Evolutionary conservation across 352 stramenopile genomes (phyloP).

Genomic region (Globisporangium echinulatum): DNA sequence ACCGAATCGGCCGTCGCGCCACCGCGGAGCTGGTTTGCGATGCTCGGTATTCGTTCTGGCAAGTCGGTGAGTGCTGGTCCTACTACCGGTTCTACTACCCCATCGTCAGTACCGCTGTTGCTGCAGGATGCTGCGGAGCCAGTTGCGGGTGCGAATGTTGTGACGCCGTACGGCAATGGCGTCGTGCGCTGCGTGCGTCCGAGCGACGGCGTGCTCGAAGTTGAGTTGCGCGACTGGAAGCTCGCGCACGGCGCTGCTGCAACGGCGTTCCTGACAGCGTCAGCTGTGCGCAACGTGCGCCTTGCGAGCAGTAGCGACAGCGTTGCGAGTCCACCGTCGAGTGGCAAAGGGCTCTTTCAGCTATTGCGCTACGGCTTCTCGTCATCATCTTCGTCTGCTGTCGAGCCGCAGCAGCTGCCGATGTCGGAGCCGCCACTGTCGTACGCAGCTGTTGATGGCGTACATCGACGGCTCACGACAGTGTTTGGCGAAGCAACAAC

Average conservation of each 20-base stretch:
- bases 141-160: slow-evolving; percentile 30
- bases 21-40: slow-evolving; percentile 64
- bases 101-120: neutral
- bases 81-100: neutral
- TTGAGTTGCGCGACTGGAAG: slow-evolving; percentile 48
- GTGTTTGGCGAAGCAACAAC: slow-evolving; percentile 53
- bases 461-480: slow-evolving; percentile 38
- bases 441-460: slow-evolving; percentile 36
- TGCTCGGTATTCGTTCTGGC: slow-evolving; percentile 30
- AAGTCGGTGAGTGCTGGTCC: neutral
- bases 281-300: slow-evolving; percentile 23
- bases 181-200: slow-evolving; percentile 39
- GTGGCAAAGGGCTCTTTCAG: slow-evolving; percentile 64
- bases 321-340: slow-evolving; percentile 17
- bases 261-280: slow-evolving; percentile 47
- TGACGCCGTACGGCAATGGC: slow-evolving; percentile 57
- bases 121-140: slow-evolving; percentile 8
- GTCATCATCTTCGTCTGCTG: neutral
- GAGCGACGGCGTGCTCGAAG: slow-evolving; percentile 36
- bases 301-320: slow-evolving; percentile 23
- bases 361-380: slow-evolving; percentile 53
- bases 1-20: slow-evolving; percentile 45
- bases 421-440: slow-evolving; percentile 7
- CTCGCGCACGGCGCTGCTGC: slow-evolving; percentile 31
- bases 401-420: too few species aligned